phyloP scores from a whole-genome alignment of 331 rosid genomes.

The Pyracantha coccinea region DNA sequence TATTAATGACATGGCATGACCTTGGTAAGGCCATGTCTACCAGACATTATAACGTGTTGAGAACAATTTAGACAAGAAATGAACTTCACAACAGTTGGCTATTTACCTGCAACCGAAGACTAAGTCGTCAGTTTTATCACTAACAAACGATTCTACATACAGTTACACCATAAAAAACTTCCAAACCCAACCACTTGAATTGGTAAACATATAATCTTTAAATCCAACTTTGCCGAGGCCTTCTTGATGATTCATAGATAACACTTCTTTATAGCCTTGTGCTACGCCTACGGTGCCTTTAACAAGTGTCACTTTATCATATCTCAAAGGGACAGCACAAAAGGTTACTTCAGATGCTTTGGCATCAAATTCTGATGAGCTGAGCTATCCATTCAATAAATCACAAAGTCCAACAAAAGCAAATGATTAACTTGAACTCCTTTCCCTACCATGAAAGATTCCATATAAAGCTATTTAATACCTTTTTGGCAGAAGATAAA shows the following conservation, averaged over 20 bases:
- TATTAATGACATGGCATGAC: background rate
- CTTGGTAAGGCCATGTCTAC: background rate
- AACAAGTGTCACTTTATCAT: background rate
- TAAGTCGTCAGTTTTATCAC: background rate
- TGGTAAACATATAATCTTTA: background rate
- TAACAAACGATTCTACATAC: background rate
- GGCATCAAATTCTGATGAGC: background rate
- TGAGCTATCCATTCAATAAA: slow-evolving; percentile 3
- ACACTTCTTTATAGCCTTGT: background rate
- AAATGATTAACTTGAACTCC: background rate
- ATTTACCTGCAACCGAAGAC: background rate
- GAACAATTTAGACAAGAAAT: background rate
- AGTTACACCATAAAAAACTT: background rate
- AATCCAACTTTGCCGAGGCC: background rate
- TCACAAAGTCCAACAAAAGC: background rate
- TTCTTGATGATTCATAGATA: background rate
- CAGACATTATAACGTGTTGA: background rate
- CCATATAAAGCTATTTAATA: slow-evolving; percentile 15
- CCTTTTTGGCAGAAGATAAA: slow-evolving; percentile 74
- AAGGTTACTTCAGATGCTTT: background rate
- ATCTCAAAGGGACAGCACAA: background rate
- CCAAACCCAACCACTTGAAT: background rate
- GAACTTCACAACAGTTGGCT: background rate
- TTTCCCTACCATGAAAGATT: background rate
- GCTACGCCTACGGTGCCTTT: background rate